phyloP scores from a whole-genome alignment of 805 yeast genomes.

The Starmerella vitae region DNA sequence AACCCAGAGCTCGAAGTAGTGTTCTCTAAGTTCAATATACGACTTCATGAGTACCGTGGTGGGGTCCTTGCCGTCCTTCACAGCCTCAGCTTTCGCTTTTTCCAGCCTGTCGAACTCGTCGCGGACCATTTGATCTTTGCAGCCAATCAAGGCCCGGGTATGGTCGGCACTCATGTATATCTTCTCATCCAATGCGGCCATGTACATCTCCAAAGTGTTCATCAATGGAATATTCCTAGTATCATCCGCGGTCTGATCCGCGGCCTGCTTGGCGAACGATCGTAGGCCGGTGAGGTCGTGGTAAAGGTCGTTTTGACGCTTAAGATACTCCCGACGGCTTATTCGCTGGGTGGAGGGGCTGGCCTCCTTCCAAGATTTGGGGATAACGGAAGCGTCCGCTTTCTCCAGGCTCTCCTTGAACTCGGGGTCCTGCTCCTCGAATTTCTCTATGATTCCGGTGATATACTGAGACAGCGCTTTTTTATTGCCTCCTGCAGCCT shows the following conservation, averaged over 20 bases:
- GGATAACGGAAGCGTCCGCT: not conserved
- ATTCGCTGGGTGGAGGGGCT: slow-evolving; percentile 12
- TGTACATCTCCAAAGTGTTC: slow-evolving; percentile 18
- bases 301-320: slow-evolving; percentile 22
- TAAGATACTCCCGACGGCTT: slow-evolving; percentile 19
- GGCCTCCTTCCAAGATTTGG: slow-evolving; percentile 5
- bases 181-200: slow-evolving; percentile 24
- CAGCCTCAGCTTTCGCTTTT: not conserved
- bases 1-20: slow-evolving; percentile 13
- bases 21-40: slow-evolving; percentile 10
- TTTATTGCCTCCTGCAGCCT: slow-evolving; percentile 11
- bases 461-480: slow-evolving; percentile 17
- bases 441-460: slow-evolving; percentile 8
- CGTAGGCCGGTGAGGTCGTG: slow-evolving; percentile 18
- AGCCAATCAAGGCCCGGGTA: slow-evolving; percentile 15
- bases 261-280: slow-evolving; percentile 9
- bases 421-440: slow-evolving; percentile 7
- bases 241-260: slow-evolving; percentile 7
- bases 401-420: not conserved
- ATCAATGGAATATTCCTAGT: slow-evolving; percentile 10
- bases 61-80: too few relatives aligned
- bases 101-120: slow-evolving; percentile 8
- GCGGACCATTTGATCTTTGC: slow-evolving; percentile 13
- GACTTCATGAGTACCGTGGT: slow-evolving; percentile 1
- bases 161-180: slow-evolving; percentile 20